A percentile compares a stretch with the other conserved stretches of the same genome.
phyloP scores from a whole-genome alignment of 495 filamentous ascomycete genomes.

The Neurospora sp. region DNA sequence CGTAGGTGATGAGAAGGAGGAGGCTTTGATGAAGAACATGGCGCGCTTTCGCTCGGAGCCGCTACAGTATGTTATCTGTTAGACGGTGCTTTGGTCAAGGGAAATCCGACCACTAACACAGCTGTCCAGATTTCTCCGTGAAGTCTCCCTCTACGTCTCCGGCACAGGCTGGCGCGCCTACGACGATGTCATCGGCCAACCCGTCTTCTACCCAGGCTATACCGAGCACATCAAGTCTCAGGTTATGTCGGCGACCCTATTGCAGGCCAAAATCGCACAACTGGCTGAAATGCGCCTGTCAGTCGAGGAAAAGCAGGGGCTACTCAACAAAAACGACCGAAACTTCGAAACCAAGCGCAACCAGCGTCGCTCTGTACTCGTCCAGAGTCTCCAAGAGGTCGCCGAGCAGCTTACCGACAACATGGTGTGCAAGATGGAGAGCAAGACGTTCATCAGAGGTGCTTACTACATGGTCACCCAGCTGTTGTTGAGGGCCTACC shows the following conservation, averaged over 20 bases:
- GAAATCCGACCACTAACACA: constrained; percentile 10
- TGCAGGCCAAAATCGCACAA: constrained; percentile 64
- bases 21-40: constrained; percentile 70
- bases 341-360: constrained; percentile 47
- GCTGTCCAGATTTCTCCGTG: constrained; percentile 69
- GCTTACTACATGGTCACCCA: constrained; percentile 89
- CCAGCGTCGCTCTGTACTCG: constrained; percentile 50
- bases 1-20: constrained; percentile 46
- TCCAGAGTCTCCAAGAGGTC: constrained; percentile 53
- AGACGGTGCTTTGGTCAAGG: neutral
- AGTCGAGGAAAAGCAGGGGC: constrained; percentile 66
- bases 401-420: constrained; percentile 76
- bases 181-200: constrained; percentile 80
- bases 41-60: constrained; percentile 59
- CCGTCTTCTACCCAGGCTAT: constrained; percentile 88
- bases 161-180: constrained; percentile 92
- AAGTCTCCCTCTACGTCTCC: constrained; percentile 81
- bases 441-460: constrained; percentile 79
- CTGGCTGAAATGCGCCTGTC: constrained; percentile 63
- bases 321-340: constrained; percentile 47
- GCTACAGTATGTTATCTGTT: constrained; percentile 34
- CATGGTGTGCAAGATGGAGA: constrained; percentile 99
- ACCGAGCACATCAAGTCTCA: constrained; percentile 74
- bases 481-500: constrained; percentile 82
- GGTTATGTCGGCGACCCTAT: constrained; percentile 63